Evolutionary conservation across 768 basidiomycete genomes (phyloP), one percentile per base, ranked within the genome.

Genomic region (Kwoniella botswanensis): DNA sequence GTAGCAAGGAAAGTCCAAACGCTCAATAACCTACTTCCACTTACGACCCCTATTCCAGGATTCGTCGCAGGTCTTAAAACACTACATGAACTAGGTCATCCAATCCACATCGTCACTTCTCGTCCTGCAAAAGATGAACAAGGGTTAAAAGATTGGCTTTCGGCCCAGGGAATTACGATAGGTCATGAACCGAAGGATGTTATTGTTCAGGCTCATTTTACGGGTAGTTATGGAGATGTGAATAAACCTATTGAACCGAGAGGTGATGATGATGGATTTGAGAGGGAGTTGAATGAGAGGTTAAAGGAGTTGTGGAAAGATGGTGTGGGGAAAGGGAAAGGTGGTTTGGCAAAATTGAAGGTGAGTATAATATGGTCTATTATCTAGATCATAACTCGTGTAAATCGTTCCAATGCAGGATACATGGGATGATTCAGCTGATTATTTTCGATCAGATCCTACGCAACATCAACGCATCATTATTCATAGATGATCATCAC

Each of bases 401-500:
- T 35, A 35, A 35, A 35, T 35, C 35, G 35, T 35, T 35, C 35
- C 35, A 35, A 35, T 35, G 7, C 35, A 35, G 1, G 7, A 35
- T 35, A 35, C 7, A 35, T 35, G 35, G 35, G 6, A 35, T 35
- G 35, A 35, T 35, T 35, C 35, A 35, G 6, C 35, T 35, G 35
- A 35, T 35, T 35, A 35, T 6, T 35, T 35, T 35, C 35, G 35
- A 35, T 35, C 35, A 82, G 79, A 73, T 82, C 11, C 60, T 80
- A 11, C 78, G 73, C 10, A 62, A 66, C 7, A 80, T 82, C 73
- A 74, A 74, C 22, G 79, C 81, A 10, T 63, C 70, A 9, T 70
- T 82, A 4, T 76, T 78, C 65, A 79, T 82, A 57, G 78, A 78
- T 62, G 78, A 82, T 50, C 71, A 79, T 55, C 70, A 77, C 26